Percentiles rank a stretch among this genome's conserved stretches.
Conservation (phyloP, 2,329 filamentous ascomycete species). For the Fusarium beomiforme region DNA sequence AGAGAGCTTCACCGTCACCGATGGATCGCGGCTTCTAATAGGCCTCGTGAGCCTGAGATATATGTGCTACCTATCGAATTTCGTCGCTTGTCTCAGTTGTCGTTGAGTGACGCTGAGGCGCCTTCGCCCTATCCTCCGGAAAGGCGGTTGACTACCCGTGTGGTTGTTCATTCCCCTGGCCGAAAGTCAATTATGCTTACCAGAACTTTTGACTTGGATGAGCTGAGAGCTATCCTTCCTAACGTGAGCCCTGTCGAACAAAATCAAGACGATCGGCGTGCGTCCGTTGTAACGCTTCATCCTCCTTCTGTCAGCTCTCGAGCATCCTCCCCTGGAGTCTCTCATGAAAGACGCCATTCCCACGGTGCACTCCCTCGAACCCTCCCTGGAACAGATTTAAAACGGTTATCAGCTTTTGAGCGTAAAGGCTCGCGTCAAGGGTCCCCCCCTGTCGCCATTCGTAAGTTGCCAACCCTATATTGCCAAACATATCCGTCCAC, state of each 20-base stretch:
- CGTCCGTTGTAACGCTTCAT: conserved; percentile 27
- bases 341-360: conserved; percentile 27
- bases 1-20: conserved; percentile 37
- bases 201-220: conserved; percentile 60
- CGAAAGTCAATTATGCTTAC: conserved; percentile 59
- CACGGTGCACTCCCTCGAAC: conserved; percentile 4
- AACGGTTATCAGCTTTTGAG: background rate
- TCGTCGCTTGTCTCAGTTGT: conserved; percentile 26
- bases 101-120: conserved; percentile 9
- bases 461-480: conserved; percentile 36
- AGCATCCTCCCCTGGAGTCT: conserved; percentile 8
- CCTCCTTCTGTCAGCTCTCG: background rate
- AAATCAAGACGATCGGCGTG: conserved; percentile 9
- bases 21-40: conserved; percentile 27
- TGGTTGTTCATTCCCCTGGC: conserved; percentile 47
- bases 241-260: conserved; percentile 41
- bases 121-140: conserved; percentile 27
- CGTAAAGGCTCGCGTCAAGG: conserved; percentile 24
- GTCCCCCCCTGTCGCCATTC: conserved; percentile 32
- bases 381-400: background rate
- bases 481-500: background rate
- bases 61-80: conserved; percentile 43
- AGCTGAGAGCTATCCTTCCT: conserved; percentile 58
- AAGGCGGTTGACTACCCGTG: conserved; percentile 40
- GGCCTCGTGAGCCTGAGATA: conserved; percentile 32